phyloP scores from a whole-genome alignment of 1,139 yeast genomes.

The Geotrichum cucujoidarum region DNA sequence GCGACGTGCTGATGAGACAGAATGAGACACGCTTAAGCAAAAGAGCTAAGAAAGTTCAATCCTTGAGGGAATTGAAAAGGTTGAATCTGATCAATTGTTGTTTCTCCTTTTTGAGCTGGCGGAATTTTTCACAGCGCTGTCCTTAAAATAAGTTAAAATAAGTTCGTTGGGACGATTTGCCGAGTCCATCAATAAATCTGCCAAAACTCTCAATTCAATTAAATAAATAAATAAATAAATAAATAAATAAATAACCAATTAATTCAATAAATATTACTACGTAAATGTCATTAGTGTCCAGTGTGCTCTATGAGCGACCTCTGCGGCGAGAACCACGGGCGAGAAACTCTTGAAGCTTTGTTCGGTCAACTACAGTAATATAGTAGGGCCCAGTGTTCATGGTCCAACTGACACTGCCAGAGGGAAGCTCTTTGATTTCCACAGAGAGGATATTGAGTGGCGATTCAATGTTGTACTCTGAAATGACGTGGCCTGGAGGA shows the following conservation, averaged over 20 bases:
- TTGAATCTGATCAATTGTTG: too few relatives aligned
- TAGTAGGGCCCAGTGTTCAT: slow-evolving; percentile 77
- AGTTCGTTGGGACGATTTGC: not conserved
- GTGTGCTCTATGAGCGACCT: slow-evolving; percentile 1
- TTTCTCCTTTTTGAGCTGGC: too few relatives aligned
- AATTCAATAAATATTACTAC: not conserved
- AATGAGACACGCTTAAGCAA: too few relatives aligned
- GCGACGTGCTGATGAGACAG: too few relatives aligned
- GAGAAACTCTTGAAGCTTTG: slow-evolving; percentile 23
- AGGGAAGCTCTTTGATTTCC: slow-evolving; percentile 58
- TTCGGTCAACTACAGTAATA: slow-evolving; percentile 60
- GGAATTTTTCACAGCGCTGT: not conserved
- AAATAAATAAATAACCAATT: too few relatives aligned
- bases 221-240: too few relatives aligned
- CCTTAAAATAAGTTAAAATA: not conserved
- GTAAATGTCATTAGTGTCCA: too few relatives aligned
- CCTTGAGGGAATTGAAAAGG: too few relatives aligned
- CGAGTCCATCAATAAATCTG: too few relatives aligned
- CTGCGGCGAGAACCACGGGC: slow-evolving; percentile 5
- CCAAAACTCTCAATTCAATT: too few relatives aligned
- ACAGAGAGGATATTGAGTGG: slow-evolving; percentile 61
- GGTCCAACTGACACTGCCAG: slow-evolving; percentile 85
- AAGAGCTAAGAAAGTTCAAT: too few relatives aligned
- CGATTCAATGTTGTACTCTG: slow-evolving; percentile 49
- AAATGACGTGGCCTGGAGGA: slow-evolving; percentile 48